Percentiles rank a stretch among this genome's conserved stretches.
Evolutionary conservation across 2,329 filamentous ascomycete genomes (phyloP).

Genomic region (Aureobasidium melanogenum): DNA sequence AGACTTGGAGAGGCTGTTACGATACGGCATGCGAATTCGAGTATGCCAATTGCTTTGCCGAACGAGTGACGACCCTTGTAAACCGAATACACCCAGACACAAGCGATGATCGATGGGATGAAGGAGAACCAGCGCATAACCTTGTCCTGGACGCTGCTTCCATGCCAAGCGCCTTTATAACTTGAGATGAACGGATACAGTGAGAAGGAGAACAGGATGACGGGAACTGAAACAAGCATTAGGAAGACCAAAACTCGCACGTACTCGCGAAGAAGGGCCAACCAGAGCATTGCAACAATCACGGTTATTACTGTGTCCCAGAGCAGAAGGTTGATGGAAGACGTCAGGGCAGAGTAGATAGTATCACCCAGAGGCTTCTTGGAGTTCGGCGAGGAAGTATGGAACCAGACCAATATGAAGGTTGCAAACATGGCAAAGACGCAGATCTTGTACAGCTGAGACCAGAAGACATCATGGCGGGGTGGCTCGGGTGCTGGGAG

Average conservation of each 20-base stretch:
- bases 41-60: slow-evolving; percentile 72
- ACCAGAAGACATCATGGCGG: slow-evolving; percentile 83
- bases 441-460: slow-evolving; percentile 78
- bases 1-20: slow-evolving; percentile 76
- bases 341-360: slow-evolving; percentile 80
- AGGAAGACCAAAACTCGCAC: slow-evolving; percentile 73
- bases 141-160: slow-evolving; percentile 73
- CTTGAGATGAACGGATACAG: slow-evolving; percentile 87
- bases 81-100: slow-evolving; percentile 77
- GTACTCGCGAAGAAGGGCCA: slow-evolving; percentile 79
- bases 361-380: slow-evolving; percentile 79
- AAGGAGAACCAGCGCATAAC: slow-evolving; percentile 82
- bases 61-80: slow-evolving; percentile 72
- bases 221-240: slow-evolving; percentile 74
- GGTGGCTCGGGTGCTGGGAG: slow-evolving; percentile 60
- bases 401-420: slow-evolving; percentile 80
- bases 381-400: slow-evolving; percentile 63
- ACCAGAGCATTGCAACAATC: slow-evolving; percentile 80
- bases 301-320: slow-evolving; percentile 88
- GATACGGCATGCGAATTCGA: slow-evolving; percentile 88
- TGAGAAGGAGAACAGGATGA: slow-evolving; percentile 80
- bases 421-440: slow-evolving; percentile 78
- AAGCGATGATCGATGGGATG: slow-evolving; percentile 62
- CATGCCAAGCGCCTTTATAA: slow-evolving; percentile 67
- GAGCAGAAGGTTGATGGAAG: slow-evolving; percentile 80